Conservation (phyloP, 1,284 basidiomycete genomes). For the Bjerkandera adusta region DNA sequence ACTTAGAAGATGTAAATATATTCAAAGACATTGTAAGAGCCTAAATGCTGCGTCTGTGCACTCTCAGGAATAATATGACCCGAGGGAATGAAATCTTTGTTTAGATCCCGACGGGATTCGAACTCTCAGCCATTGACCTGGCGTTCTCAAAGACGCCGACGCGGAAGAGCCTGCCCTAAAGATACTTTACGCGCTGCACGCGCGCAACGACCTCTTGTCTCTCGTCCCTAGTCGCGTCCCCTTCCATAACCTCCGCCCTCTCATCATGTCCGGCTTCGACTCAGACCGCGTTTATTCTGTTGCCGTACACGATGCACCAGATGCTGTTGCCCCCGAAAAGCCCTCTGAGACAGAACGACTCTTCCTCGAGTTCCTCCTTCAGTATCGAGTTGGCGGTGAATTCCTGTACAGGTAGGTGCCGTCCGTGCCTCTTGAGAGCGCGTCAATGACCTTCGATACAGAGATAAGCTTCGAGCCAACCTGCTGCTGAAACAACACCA, state of each 20-base stretch:
- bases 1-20: too few relatives aligned
- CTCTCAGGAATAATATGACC: too few relatives aligned
- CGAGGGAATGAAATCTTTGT: too few relatives aligned
- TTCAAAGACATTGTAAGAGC: too few relatives aligned
- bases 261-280: slow-evolving; percentile 66
- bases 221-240: slow-evolving; percentile 14
- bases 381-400: slow-evolving; percentile 85
- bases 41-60: too few relatives aligned
- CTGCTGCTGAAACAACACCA: slow-evolving; percentile 89
- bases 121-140: too few relatives aligned
- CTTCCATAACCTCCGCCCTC: slow-evolving; percentile 6
- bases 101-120: too few relatives aligned
- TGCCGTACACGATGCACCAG: slow-evolving; percentile 60
- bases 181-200: slow-evolving; percentile 8
- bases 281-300: slow-evolving; percentile 78
- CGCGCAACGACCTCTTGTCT: slow-evolving; percentile 1
- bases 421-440: slow-evolving; percentile 1
- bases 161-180: slow-evolving; percentile 33
- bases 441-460: slow-evolving; percentile 30
- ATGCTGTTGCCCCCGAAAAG: slow-evolving; percentile 57
- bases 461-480: slow-evolving; percentile 90
- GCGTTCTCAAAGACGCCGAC: slow-evolving; percentile 15
- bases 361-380: slow-evolving; percentile 82
- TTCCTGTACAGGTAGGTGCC: slow-evolving; percentile 80
- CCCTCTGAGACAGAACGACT: slow-evolving; percentile 80